Evolutionary conservation across 352 stramenopile genomes (phyloP), one percentile per base, ranked within the genome.

Genomic region (Phytopythium cucurbitacearum): DNA sequence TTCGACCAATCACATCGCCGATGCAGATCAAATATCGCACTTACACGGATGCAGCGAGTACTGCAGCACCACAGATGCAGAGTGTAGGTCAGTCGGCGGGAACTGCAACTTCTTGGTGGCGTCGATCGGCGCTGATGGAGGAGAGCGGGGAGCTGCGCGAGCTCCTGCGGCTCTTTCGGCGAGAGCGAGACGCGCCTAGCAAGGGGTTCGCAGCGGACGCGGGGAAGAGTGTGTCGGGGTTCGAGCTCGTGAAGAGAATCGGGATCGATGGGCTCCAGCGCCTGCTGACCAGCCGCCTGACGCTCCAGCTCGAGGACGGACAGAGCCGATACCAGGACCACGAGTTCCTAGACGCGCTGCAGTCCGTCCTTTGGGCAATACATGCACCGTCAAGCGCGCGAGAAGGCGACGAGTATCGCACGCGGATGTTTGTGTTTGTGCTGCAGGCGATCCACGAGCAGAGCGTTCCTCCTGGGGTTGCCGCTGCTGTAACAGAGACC

Each of bases 361-460:
- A 72, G 37, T 68, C 65, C 11, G 52, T 65, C 0, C 65, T 81
- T n/a, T 81, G 71, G 71, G 63, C 59, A 8, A 48, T 81, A 2
- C 53, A 53, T 5, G 54, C 49, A 2, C 41, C 68, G 0, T 11
- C 51, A 0, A 62, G 58, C 11, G 35, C 16, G 9, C 40, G 40
- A 0, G 54, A 73, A 44, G 55, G 48, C 8, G 60, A 76, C 44
- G 52, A 64, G 46, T 53, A 67, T 51, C 63, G 62, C 32, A 56
- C 48, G 37, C 33, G 41, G 21, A 37, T 70, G 41, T 67, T 76
- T 34, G 48, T 56, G 43, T 50, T 51, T 2, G 40, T 62, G 12
- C 45, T 76, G 37, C 55, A 71, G 43, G 51, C 59, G 15, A 41
- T 78, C 32, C 71, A 81, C 47, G 45, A 57, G 34, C 57, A 57